Percentiles rank a stretch among this genome's conserved stretches.
These are phyloP conservation scores for Forsythia viridissima DNA, from an alignment of 257 asterid species.

Conservation along the genomic window DNA sequence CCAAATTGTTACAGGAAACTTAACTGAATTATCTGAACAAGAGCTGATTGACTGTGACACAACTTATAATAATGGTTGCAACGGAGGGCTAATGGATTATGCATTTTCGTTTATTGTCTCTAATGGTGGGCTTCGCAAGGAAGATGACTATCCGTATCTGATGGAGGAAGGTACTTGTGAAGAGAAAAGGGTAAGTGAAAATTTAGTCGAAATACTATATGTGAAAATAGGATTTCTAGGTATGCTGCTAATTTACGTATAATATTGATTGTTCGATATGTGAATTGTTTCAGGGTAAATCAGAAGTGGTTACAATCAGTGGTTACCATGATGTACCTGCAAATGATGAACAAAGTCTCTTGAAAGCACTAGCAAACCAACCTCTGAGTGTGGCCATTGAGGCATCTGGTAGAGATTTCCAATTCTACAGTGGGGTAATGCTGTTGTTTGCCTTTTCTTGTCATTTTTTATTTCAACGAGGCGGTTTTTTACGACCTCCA, in stretches of 20 bases:
- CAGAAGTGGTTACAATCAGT: constrained; percentile 41
- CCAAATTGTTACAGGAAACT: constrained; percentile 64
- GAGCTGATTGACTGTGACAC: constrained; percentile 75
- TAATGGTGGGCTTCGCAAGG: constrained; percentile 67
- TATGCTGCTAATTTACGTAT: not conserved
- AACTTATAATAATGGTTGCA: constrained; percentile 64
- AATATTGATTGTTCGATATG: not conserved
- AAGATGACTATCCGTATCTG: constrained; percentile 74
- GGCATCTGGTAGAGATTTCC: constrained; percentile 74
- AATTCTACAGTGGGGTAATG: constrained; percentile 68
- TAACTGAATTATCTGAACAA: constrained; percentile 68
- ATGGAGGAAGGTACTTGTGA: constrained; percentile 80
- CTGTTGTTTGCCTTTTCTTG: not conserved
- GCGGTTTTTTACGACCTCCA: no score
- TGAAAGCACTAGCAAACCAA: constrained; percentile 73
- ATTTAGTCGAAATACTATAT: not conserved
- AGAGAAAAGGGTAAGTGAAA: constrained; percentile 46
- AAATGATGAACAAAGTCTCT: constrained; percentile 54
- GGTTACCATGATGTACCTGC: constrained; percentile 69
- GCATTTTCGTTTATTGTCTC: constrained; percentile 57
- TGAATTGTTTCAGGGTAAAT: constrained; percentile 30
- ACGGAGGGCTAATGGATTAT: constrained; percentile 74
- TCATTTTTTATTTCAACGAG: not conserved
- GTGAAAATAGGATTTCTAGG: not conserved
- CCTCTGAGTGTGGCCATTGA: constrained; percentile 81